Percentiles rank a stretch among this genome's conserved stretches.
Evolutionary conservation across 805 yeast species (phyloP).

Genomic region (Zygotorulaspora florentina): DNA sequence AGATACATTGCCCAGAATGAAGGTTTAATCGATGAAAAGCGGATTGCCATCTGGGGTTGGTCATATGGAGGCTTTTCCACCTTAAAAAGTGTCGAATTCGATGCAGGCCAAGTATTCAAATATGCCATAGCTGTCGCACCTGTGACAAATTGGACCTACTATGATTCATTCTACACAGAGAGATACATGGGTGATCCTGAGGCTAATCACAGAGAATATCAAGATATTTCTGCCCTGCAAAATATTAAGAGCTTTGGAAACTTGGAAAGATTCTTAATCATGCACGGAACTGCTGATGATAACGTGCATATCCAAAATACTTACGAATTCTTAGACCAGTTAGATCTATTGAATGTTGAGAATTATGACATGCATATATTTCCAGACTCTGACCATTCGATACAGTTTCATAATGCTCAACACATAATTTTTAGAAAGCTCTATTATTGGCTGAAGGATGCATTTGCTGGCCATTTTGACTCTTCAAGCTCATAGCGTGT

Average conservation of each 20-base stretch:
- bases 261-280: conserved; percentile 56
- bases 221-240: conserved; percentile 41
- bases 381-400: conserved; percentile 92
- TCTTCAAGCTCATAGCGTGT: not conserved
- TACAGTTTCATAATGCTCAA: conserved; percentile 74
- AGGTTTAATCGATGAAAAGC: conserved; percentile 45
- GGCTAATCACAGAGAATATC: conserved; percentile 48
- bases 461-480: conserved; percentile 44
- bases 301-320: conserved; percentile 78
- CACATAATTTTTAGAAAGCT: conserved; percentile 67
- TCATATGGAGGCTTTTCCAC: conserved; percentile 81
- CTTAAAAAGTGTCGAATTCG: conserved; percentile 67
- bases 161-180: conserved; percentile 78
- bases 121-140: conserved; percentile 85
- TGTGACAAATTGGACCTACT: conserved; percentile 71
- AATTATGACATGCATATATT: conserved; percentile 83
- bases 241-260: conserved; percentile 42
- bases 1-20: conserved; percentile 43
- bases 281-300: conserved; percentile 83
- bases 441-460: conserved; percentile 60
- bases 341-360: conserved; percentile 49
- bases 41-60: conserved; percentile 83
- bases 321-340: conserved; percentile 53
- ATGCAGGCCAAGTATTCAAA: conserved; percentile 56
- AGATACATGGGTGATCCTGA: conserved; percentile 61